A percentile compares a stretch with the other conserved stretches of the same genome.
Conservation (phyloP, 83 land plant genomes). For the Picea abies region DNA sequence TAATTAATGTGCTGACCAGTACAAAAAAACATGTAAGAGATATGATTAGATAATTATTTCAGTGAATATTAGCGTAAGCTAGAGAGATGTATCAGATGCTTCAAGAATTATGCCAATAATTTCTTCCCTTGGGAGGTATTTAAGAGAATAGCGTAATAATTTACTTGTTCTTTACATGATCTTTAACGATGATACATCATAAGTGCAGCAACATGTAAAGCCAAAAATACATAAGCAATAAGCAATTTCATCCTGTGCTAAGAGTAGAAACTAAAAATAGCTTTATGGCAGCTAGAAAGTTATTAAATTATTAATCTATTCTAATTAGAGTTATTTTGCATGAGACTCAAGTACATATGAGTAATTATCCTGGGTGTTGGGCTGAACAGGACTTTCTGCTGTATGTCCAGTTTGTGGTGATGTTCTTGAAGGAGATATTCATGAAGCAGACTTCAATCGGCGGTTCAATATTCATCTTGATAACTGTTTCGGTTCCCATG, state of each 20-base stretch:
- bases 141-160: no score
- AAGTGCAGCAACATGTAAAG: background rate
- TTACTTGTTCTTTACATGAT: no score
- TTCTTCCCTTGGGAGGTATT: no score
- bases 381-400: conserved; percentile 7
- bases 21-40: no score
- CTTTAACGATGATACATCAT: no score
- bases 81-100: no score
- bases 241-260: background rate
- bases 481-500: background rate
- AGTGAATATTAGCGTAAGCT: no score
- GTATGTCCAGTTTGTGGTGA: conserved; percentile 2
- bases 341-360: background rate
- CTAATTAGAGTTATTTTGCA: background rate
- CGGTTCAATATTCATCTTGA: conserved; percentile 9
- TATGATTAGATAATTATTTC: no score
- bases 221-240: background rate
- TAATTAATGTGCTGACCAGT: no score
- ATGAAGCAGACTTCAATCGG: conserved; percentile 7
- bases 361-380: background rate
- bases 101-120: no score
- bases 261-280: background rate
- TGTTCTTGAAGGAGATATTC: conserved; percentile 17
- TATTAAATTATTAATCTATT: background rate
- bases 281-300: conserved; percentile 4